Evolutionary conservation across 495 filamentous ascomycete species (phyloP).

Genomic region (Clohesyomyces aquaticus): DNA sequence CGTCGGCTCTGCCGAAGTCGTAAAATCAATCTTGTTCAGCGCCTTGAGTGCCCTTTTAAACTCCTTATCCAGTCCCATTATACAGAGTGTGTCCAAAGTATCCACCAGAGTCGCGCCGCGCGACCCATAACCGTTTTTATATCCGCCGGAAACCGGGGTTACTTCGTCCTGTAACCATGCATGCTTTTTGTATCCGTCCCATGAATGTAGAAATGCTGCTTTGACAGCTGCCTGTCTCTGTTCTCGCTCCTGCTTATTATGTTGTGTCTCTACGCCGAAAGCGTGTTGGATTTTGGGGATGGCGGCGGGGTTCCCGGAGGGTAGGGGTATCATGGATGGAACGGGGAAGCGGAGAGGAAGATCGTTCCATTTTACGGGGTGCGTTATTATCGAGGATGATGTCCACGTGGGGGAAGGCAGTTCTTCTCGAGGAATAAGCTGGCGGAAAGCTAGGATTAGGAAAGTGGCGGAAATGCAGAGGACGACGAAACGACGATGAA

Average conservation of each 20-base stretch:
- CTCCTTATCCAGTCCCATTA: conserved; percentile 88
- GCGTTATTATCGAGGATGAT: conserved; percentile 7
- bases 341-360: conserved; percentile 65
- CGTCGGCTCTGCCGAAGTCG: conserved; percentile 56
- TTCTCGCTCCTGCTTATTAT: conserved; percentile 22
- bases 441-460: conserved; percentile 18
- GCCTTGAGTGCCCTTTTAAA: conserved; percentile 81
- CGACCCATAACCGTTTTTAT: conserved; percentile 77
- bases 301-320: conserved; percentile 65
- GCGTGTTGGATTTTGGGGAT: conserved; percentile 77
- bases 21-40: conserved; percentile 87
- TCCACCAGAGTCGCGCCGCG: conserved; percentile 97
- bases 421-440: conserved; percentile 14
- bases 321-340: conserved; percentile 60
- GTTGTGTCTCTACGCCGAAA: conserved; percentile 65
- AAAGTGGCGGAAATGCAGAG: conserved; percentile 22
- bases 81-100: conserved; percentile 90
- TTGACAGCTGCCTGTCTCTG: conserved; percentile 57
- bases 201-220: conserved; percentile 46
- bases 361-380: conserved; percentile 32
- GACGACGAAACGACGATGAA: conserved; percentile 20
- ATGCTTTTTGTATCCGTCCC: conserved; percentile 48
- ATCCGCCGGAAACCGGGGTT: conserved; percentile 46
- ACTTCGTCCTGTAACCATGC: conserved; percentile 52
- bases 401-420: conserved; percentile 15